These are phyloP conservation scores for Dalechampia spathulata DNA, from an alignment of 441 rosid species.

Conservation along the genomic window DNA sequence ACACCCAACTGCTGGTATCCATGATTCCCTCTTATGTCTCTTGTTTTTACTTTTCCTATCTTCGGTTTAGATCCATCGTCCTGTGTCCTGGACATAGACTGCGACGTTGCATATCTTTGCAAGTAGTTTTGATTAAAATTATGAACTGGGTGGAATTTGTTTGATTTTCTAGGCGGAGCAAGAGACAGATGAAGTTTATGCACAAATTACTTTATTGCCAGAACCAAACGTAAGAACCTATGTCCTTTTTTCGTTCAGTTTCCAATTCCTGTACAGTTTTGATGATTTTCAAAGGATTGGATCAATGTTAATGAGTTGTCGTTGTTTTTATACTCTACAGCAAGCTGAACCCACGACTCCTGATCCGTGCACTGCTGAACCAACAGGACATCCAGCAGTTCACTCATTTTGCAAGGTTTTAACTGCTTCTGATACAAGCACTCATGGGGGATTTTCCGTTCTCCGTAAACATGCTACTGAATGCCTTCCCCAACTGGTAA, in stretches of 20 bases:
- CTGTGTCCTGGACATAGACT: too few relatives aligned
- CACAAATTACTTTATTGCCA: constrained; percentile 83
- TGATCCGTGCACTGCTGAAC: constrained; percentile 47
- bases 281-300: neutral
- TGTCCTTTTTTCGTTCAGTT: neutral
- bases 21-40: constrained; percentile 2
- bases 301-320: neutral
- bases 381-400: constrained; percentile 37
- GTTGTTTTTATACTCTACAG: constrained; percentile 24
- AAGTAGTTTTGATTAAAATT: too few relatives aligned
- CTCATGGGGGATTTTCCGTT: constrained; percentile 98
- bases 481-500: constrained; percentile 79
- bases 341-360: constrained; percentile 51
- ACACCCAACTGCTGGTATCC: constrained; percentile 69
- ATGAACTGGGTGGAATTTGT: neutral
- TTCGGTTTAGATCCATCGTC: too few relatives aligned
- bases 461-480: constrained; percentile 90
- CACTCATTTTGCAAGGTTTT: constrained; percentile 80
- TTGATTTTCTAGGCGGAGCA: constrained; percentile 58
- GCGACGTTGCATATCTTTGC: too few relatives aligned
- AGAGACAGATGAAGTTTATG: constrained; percentile 93
- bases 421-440: constrained; percentile 95
- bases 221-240: constrained; percentile 48
- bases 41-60: constrained; percentile 4
- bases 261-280: neutral